Base-by-base conservation (phyloP, 2,329 filamentous ascomycete species). In the Ilyonectria robusta region DNA sequence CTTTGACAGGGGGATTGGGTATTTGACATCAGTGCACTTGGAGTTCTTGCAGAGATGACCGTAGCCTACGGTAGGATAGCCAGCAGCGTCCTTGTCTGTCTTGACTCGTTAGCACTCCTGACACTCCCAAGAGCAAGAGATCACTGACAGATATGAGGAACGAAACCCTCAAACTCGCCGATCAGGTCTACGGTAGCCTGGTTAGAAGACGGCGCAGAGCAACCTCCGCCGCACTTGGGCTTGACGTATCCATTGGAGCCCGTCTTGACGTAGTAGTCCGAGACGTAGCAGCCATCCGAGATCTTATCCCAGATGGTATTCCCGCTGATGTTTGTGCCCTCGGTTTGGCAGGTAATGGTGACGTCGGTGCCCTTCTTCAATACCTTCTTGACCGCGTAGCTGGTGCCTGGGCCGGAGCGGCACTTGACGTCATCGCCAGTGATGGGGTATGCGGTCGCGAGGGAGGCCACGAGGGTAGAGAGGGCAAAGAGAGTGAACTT, bases 61-160 rank as follows among this genome's bases (percentile, higher is more conserved):
- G 66, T 86, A 86, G 3, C 85, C 85, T 0, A 87, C 81, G 4
- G 84, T 87, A 0, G 84, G 83, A 29, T 83, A 76, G 35, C 84
- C 84, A 50, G 81, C 80, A 21, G 84, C 82, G 66, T 87, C 84
- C 17, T 59, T 68, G 61, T 77, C 74, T 75, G 6, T 29, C 3
- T 9, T 10, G 11, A 17, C 2, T 2, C 7, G 10, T 10, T 37
- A 37, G 35, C 15, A 2, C 15, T 15, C 35, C 10, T 5, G 15
- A 37, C 11, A 23, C 21, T 23, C 21, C 21, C 21, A 23, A 23
- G 8, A 37, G 15, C 11, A 37, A 10, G 10, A 15, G 4, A 37
- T 23, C 21, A 67, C 70, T 60, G 29, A 73, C 72, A 73, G 26
- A 64, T 23, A 40, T 50, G 21, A 11, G 67, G 17, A 2, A 55